phyloP scores from a whole-genome alignment of 83 land plant species.

The Diphasiastrum complanatum region DNA sequence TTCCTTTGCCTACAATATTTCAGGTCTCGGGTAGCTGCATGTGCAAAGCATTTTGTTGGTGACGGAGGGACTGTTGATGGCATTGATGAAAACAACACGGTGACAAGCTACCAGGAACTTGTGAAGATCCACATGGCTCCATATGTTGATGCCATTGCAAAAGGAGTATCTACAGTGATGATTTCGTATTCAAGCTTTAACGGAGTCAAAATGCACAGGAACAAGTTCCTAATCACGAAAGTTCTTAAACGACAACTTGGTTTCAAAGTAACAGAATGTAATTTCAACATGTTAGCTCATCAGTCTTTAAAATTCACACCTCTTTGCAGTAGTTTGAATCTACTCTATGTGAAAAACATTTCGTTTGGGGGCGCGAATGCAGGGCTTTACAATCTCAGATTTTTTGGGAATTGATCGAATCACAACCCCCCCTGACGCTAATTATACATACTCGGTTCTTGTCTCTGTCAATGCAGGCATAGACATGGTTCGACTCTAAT shows the following conservation, averaged over 20 bases:
- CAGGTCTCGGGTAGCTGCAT: slow-evolving; percentile 55
- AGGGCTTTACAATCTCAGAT: slow-evolving; percentile 72
- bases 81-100: slow-evolving; percentile 53
- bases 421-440: slow-evolving; percentile 42
- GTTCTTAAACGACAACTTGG: slow-evolving; percentile 41
- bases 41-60: slow-evolving; percentile 74
- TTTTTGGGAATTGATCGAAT: slow-evolving; percentile 59
- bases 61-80: slow-evolving; percentile 64
- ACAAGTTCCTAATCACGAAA: slow-evolving; percentile 40
- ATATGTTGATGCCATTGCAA: slow-evolving; percentile 43
- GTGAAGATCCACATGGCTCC: slow-evolving; percentile 55
- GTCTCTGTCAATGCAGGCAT: slow-evolving; percentile 49
- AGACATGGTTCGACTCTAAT: slow-evolving; percentile 43
- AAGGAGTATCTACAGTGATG: slow-evolving; percentile 68
- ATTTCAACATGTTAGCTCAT: too few relatives aligned
- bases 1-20: slow-evolving; percentile 3
- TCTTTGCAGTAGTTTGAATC: too few relatives aligned
- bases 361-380: too few relatives aligned
- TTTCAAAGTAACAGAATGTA: slow-evolving; percentile 37
- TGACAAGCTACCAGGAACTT: slow-evolving; percentile 32
- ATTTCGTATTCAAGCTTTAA: slow-evolving; percentile 63
- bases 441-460: slow-evolving; percentile 51
- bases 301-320: too few relatives aligned
- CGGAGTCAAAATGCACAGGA: slow-evolving; percentile 67
- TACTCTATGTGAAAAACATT: too few relatives aligned